Evolutionary conservation across 108 stramenopile species (phyloP).

Genomic region (Cyclotella choctawhatcheeana): DNA sequence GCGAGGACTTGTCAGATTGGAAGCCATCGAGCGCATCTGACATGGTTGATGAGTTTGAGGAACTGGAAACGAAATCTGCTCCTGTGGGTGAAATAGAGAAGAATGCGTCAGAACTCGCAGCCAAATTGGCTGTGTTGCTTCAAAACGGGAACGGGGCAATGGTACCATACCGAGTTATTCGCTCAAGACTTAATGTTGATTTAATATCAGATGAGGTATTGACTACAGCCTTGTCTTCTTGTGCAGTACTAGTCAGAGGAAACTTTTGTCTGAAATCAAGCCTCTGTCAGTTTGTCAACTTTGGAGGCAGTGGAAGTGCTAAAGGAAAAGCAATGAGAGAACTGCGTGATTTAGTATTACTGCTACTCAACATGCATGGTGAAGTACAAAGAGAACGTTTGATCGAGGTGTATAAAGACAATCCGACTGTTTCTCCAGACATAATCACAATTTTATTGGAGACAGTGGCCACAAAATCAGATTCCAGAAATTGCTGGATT

Average conservation of each 20-base stretch:
- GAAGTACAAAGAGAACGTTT: constrained; percentile 66
- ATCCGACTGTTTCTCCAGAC: constrained; percentile 48
- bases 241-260: constrained; percentile 80
- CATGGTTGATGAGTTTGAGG: constrained; percentile 9
- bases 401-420: constrained; percentile 43
- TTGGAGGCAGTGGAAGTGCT: constrained; percentile 9
- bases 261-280: constrained; percentile 78
- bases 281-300: constrained; percentile 46
- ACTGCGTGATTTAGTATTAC: constrained; percentile 75
- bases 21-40: constrained; percentile 3
- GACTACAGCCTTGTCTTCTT: constrained; percentile 64
- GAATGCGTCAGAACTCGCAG: constrained; percentile 52
- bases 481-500: constrained; percentile 57
- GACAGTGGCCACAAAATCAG: constrained; percentile 60
- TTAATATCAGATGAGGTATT: constrained; percentile 56
- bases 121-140: constrained; percentile 64
- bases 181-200: constrained; percentile 51
- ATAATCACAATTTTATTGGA: constrained; percentile 61
- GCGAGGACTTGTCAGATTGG: constrained; percentile 21
- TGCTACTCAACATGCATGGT: constrained; percentile 74
- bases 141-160: constrained; percentile 63
- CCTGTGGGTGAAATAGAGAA: constrained; percentile 14
- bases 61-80: background rate
- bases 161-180: constrained; percentile 74
- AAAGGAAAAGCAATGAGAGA: constrained; percentile 42